Evolutionary conservation across 345 rosid genomes (phyloP).

Genomic region (Hirschfeldia incana): DNA sequence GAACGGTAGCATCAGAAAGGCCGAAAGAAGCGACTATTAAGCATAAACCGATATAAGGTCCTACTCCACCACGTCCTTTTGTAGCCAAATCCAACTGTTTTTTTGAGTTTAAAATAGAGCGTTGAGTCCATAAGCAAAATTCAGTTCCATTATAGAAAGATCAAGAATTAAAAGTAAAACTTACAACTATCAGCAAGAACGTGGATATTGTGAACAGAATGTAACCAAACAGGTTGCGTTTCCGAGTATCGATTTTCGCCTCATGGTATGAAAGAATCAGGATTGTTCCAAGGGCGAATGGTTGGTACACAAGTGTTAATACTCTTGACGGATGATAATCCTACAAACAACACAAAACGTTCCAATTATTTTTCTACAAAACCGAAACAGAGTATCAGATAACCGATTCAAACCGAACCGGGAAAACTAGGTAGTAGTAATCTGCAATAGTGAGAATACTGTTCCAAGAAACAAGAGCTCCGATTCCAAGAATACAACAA

Average conservation of each 20-base stretch:
- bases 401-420: slow-evolving; percentile 42
- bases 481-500: slow-evolving; percentile 83
- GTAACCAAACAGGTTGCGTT: slow-evolving; percentile 73
- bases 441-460: slow-evolving; percentile 83
- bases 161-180: slow-evolving; percentile 13
- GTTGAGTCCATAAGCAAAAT: not conserved
- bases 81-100: slow-evolving; percentile 76
- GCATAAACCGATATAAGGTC: slow-evolving; percentile 74
- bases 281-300: slow-evolving; percentile 74
- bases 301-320: slow-evolving; percentile 79
- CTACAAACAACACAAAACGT: slow-evolving; percentile 38
- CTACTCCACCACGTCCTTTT: slow-evolving; percentile 72
- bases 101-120: not conserved
- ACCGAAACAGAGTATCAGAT: slow-evolving; percentile 1
- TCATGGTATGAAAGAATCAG: slow-evolving; percentile 62
- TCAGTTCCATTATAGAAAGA: not conserved
- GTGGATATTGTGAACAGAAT: slow-evolving; percentile 58
- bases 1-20: slow-evolving; percentile 87
- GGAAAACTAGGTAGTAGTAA: slow-evolving; percentile 68
- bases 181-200: slow-evolving; percentile 69
- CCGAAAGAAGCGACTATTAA: slow-evolving; percentile 66
- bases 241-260: slow-evolving; percentile 66
- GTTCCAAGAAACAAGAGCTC: slow-evolving; percentile 80
- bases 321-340: slow-evolving; percentile 91
- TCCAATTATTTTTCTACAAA: not conserved